Evolutionary conservation across 2,329 filamentous ascomycete genomes (phyloP), one percentile per base, ranked within the genome.

Genomic region (Colletotrichum limetticola): DNA sequence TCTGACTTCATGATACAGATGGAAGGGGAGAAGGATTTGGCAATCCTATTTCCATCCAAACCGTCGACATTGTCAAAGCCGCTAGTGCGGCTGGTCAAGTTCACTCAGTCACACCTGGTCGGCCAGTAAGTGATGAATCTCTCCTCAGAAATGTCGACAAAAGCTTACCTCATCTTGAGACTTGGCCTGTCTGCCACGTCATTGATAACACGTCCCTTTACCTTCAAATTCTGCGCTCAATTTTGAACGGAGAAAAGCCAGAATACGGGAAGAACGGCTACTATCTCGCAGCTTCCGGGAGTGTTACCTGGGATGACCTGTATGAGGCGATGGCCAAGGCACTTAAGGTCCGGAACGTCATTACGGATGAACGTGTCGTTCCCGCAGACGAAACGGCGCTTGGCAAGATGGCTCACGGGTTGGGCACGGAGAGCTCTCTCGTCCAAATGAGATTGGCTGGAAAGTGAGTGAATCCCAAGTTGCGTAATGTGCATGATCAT

Each of bases 181-280:
- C 78, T 1, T 90, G 88, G 88, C 88, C 88, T 0, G 87, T 90
- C 6, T 87, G 85, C 69, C 86, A 90, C 67, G 76, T 90, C 4
- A 11, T 76, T 0, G 88, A 90, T 68, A 90, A 83, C 42, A 81
- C 84, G 0, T 77, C 76, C 0, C 75, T 89, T 1, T 90, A 88
- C 66, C 62, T 88, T 1, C 76, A 82, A 3, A 78, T 90, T 0
- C 75, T 89, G 7, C 80, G 81, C 1, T 80, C 77, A 2, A 89
- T 89, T 14, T 75, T 89, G 2, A 74, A 73, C 1, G 83, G 78
- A 1, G 76, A 81, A 14, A 78, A 83, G 5, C 79, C 82, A 0
- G 82, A 77, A 2, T 72, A 84, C 62, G 86, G 85, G 0, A 83
- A 80, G 66, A 79, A 83, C 1, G 87, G 88, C 0, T 89, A 85